Evolutionary conservation across 805 yeast species (phyloP).

Genomic region (Lachancea meyersii): DNA sequence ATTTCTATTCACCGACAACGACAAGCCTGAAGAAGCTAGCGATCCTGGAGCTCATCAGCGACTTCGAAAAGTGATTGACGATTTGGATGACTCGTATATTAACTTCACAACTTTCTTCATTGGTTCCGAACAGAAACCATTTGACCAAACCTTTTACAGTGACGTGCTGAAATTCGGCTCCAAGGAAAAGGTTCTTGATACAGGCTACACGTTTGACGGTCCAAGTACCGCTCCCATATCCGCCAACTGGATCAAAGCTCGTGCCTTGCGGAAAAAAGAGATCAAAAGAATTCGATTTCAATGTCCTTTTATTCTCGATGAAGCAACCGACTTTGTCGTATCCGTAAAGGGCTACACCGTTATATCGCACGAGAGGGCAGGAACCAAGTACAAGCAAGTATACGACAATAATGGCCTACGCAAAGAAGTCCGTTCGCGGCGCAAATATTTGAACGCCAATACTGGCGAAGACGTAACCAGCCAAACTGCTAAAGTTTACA

Average conservation of each 20-base stretch:
- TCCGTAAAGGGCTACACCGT: conserved; percentile 69
- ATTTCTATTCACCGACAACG: conserved; percentile 71
- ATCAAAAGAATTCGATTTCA: conserved; percentile 57
- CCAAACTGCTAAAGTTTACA: conserved; percentile 35
- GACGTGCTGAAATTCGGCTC: conserved; percentile 41
- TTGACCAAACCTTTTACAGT: conserved; percentile 45
- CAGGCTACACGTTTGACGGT: conserved; percentile 28
- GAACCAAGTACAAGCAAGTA: conserved; percentile 42
- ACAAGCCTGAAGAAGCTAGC: conserved; percentile 49
- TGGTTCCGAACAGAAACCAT: conserved; percentile 32
- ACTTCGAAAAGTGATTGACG: conserved; percentile 53
- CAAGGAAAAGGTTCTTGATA: conserved; percentile 13
- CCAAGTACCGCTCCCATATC: conserved; percentile 40
- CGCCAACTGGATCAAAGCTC: conserved; percentile 39
- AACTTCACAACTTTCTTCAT: conserved; percentile 61
- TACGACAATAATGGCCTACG: conserved; percentile 48
- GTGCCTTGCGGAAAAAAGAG: conserved; percentile 52
- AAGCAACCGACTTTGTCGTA: conserved; percentile 41
- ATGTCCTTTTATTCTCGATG: conserved; percentile 53
- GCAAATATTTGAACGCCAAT: conserved; percentile 35
- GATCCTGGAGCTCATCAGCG: conserved; percentile 38
- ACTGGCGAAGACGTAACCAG: conserved; percentile 41
- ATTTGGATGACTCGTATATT: conserved; percentile 49
- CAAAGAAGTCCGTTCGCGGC: conserved; percentile 45
- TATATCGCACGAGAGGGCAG: conserved; percentile 47